Conservation (phyloP, 441 rosid genomes). For the Jatropha podagrica region DNA sequence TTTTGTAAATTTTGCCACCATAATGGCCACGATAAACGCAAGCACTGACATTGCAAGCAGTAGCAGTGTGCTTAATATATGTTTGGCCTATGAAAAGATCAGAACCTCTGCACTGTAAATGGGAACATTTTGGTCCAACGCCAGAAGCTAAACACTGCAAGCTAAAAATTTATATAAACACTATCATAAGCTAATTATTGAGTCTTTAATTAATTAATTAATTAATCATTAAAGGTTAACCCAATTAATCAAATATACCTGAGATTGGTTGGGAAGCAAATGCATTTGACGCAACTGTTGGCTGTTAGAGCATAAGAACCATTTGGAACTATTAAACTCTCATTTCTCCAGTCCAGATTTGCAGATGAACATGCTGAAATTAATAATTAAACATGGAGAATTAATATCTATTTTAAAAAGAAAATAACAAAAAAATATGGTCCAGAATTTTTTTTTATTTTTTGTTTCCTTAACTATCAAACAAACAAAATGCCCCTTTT, state of each 20-base stretch:
- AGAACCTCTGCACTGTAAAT: constrained; percentile 28
- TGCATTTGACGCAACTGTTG: constrained; percentile 27
- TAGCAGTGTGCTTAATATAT: background rate
- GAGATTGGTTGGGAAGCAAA: constrained; percentile 20
- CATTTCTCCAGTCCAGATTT: constrained; percentile 25
- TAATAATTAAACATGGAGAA: background rate
- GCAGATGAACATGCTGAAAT: constrained; percentile 31
- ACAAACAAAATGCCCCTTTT: too few species aligned
- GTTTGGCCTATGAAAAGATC: constrained; percentile 25
- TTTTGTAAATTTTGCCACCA: constrained; percentile 26
- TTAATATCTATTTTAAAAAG: background rate
- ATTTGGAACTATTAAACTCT: constrained; percentile 28
- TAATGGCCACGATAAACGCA: constrained; percentile 29
- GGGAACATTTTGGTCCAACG: constrained; percentile 11
- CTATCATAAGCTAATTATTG: background rate
- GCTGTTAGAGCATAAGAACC: constrained; percentile 31
- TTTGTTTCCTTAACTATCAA: too few species aligned
- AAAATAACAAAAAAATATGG: background rate
- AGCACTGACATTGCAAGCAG: constrained; percentile 23
- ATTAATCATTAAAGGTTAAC: background rate
- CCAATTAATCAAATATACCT: constrained; percentile 16
- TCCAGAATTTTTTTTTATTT: too few species aligned
- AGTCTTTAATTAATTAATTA: background rate
- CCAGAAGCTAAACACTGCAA: constrained; percentile 25
- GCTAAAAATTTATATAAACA: constrained; percentile 7